Conservation (phyloP, 768 basidiomycete species). For the Myochromella boudieri region DNA sequence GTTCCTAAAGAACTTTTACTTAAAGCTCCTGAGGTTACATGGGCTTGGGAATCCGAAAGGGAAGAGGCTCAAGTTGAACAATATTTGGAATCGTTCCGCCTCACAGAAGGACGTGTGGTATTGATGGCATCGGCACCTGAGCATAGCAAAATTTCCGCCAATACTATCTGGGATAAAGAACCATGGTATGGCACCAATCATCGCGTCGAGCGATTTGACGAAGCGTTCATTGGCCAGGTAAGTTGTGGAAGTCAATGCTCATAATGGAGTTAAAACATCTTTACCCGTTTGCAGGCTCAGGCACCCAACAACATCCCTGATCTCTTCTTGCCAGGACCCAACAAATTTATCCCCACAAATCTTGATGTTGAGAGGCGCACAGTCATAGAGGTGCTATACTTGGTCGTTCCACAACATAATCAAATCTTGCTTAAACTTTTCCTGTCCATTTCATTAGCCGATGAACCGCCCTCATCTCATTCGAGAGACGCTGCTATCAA, state of each 20-base stretch:
- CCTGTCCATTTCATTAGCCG: conserved; percentile 60
- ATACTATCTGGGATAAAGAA: conserved; percentile 67
- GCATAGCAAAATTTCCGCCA: conserved; percentile 44
- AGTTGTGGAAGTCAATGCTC: conserved; percentile 6
- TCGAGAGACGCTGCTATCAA: conserved; percentile 64
- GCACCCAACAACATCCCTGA: conserved; percentile 63
- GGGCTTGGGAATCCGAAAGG: conserved; percentile 65
- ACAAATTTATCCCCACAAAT: conserved; percentile 88
- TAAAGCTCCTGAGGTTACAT: conserved; percentile 65
- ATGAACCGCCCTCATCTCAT: conserved; percentile 74
- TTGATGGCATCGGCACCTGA: conserved; percentile 80
- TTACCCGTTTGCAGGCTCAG: conserved; percentile 48
- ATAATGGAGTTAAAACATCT: background rate
- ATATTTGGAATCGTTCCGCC: conserved; percentile 57
- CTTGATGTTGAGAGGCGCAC: conserved; percentile 80
- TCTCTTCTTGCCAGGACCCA: conserved; percentile 78
- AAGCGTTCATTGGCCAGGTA: conserved; percentile 59
- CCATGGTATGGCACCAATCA: conserved; percentile 94
- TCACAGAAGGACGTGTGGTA: conserved; percentile 64
- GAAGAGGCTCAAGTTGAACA: conserved; percentile 55
- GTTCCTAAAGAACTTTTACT: conserved; percentile 78
- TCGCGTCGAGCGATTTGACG: conserved; percentile 66
- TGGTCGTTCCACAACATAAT: background rate
- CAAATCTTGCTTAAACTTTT: conserved; percentile 11
- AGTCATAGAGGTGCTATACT: conserved; percentile 52